These are phyloP conservation scores for Penicillium sp. DNA, from an alignment of 2,329 filamentous ascomycete species.

Conservation along the genomic window DNA sequence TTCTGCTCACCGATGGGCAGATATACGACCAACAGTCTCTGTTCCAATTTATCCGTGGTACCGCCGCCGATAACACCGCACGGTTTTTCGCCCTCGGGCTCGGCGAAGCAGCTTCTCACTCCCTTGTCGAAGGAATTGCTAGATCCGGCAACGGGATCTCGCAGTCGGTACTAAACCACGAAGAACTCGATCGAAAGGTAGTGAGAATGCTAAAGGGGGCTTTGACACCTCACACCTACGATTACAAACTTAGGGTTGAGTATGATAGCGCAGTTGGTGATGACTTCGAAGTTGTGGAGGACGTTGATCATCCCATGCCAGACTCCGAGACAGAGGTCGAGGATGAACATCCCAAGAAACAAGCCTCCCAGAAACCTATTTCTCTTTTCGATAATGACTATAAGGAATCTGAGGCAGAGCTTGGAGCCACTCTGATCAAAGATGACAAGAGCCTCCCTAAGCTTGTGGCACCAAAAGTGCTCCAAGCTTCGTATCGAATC, in stretches of 20 bases:
- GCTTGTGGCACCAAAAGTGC: constrained; percentile 50
- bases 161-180: constrained; percentile 57
- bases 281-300: constrained; percentile 56
- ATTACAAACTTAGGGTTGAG: constrained; percentile 60
- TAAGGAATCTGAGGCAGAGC: constrained; percentile 41
- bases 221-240: constrained; percentile 59
- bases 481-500: constrained; percentile 61
- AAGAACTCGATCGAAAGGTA: constrained; percentile 64
- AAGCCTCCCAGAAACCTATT: constrained; percentile 42
- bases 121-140: constrained; percentile 56
- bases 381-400: constrained; percentile 56
- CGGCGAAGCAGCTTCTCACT: constrained; percentile 50
- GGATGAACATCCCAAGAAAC: constrained; percentile 10
- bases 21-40: constrained; percentile 48
- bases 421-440: constrained; percentile 39
- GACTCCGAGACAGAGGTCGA: constrained; percentile 5
- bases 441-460: constrained; percentile 41
- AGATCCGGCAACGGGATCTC: constrained; percentile 55
- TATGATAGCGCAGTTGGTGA: constrained; percentile 47
- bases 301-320: constrained; percentile 45
- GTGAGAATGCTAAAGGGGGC: constrained; percentile 70
- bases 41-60: constrained; percentile 46
- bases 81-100: constrained; percentile 55
- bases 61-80: constrained; percentile 42
- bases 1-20: constrained; percentile 55